Percentiles rank a stretch among this genome's conserved stretches.
Conservation (phyloP, 192 early-diverging fungal genomes). For the Coemansia sp. region DNA sequence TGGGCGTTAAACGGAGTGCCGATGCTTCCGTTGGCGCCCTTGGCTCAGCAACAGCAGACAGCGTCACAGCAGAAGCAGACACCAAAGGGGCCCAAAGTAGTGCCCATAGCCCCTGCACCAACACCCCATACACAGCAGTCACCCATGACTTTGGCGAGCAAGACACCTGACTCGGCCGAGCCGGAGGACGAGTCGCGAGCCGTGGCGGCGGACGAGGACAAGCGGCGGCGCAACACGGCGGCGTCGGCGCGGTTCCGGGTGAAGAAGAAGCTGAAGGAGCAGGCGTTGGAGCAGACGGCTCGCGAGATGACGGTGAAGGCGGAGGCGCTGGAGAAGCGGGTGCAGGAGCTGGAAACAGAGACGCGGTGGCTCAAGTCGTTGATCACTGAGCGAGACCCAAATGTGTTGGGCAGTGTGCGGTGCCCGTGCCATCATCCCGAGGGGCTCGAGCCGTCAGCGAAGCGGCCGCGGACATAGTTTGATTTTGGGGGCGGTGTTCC, state of each 20-base stretch:
- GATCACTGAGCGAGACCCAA: conserved; percentile 74
- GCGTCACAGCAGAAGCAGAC: conserved; percentile 6
- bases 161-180: background rate
- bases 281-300: conserved; percentile 78
- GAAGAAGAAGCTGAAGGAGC: conserved; percentile 92
- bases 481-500: background rate
- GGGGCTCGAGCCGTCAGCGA: conserved; percentile 26
- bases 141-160: background rate
- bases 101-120: conserved; percentile 27
- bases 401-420: conserved; percentile 28
- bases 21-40: conserved; percentile 28
- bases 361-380: conserved; percentile 86
- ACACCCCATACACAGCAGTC: background rate
- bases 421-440: conserved; percentile 55
- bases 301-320: conserved; percentile 72
- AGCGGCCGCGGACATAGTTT: conserved; percentile 19
- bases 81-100: conserved; percentile 1
- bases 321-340: conserved; percentile 70
- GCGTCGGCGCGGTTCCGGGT: conserved; percentile 92
- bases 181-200: conserved; percentile 15
- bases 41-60: conserved; percentile 18
- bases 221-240: conserved; percentile 90
- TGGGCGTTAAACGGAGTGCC: conserved; percentile 27
- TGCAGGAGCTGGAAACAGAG: conserved; percentile 85
- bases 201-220: conserved; percentile 71